Percentiles rank a stretch among this genome's conserved stretches.
Conservation (phyloP, 306 rosid genomes). For the Phaseolus lunatus region DNA sequence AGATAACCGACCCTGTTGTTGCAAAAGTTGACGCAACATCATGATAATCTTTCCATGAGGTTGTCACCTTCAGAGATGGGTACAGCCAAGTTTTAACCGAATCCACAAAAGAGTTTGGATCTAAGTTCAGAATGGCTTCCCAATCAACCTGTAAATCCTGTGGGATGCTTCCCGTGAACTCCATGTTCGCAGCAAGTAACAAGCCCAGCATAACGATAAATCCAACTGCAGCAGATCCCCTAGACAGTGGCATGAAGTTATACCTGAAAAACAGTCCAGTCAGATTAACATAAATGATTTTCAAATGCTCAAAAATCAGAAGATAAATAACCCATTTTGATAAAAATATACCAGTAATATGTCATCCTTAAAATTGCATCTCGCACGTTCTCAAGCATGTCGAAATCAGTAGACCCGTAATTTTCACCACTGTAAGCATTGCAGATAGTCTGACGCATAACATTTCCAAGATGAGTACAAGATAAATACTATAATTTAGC, state of each 20-base stretch:
- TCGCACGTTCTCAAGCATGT: constrained; percentile 83
- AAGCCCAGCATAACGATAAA: constrained; percentile 84
- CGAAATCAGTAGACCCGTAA: constrained; percentile 82
- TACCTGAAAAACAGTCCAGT: constrained; percentile 65
- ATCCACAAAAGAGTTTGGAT: constrained; percentile 74
- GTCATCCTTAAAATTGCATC: constrained; percentile 94
- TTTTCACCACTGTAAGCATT: constrained; percentile 88
- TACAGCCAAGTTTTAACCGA: constrained; percentile 86
- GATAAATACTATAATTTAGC: constrained; percentile 37
- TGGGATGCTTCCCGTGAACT: constrained; percentile 86
- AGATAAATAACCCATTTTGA: constrained; percentile 31
- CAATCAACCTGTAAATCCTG: constrained; percentile 90
- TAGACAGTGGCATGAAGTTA: constrained; percentile 96
- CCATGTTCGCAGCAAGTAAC: constrained; percentile 96
- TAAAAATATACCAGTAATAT: constrained; percentile 83
- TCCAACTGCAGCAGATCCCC: constrained; percentile 93
- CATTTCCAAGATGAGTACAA: constrained; percentile 38
- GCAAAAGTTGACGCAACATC: constrained; percentile 75
- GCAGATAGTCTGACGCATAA: constrained; percentile 68
- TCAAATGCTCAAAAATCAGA: constrained; percentile 27
- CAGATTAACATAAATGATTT: constrained; percentile 31
- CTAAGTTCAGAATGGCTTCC: constrained; percentile 83
- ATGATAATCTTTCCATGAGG: constrained; percentile 93
- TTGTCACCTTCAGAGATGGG: constrained; percentile 80
- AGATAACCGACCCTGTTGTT: constrained; percentile 87